Evolutionary conservation across 2,329 filamentous ascomycete genomes (phyloP).

Genomic region (Verticillium klebahnii): DNA sequence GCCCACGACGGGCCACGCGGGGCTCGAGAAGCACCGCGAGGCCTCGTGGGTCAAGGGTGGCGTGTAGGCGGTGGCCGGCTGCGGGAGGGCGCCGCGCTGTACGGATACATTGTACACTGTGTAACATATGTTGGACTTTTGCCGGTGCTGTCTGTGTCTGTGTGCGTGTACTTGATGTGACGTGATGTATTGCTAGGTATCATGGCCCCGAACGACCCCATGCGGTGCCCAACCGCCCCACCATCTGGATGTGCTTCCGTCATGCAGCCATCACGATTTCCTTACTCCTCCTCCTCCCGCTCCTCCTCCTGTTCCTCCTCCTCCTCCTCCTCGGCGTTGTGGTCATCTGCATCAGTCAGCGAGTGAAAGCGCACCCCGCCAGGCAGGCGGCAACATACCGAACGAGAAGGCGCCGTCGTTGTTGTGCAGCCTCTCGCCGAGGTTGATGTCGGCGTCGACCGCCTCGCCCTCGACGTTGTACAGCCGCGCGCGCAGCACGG

Average conservation of each 20-base stretch:
- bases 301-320: conserved; percentile 1
- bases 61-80: conserved; percentile 16
- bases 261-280: neutral
- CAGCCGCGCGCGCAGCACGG: conserved; percentile 48
- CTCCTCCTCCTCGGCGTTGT: neutral
- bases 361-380: neutral
- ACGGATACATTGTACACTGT: conserved; percentile 15
- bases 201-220: neutral
- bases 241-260: neutral
- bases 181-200: neutral
- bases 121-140: conserved; percentile 10
- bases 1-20: conserved; percentile 46
- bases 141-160: neutral
- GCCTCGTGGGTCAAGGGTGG: conserved; percentile 36
- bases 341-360: neutral
- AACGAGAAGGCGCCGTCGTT: conserved; percentile 40
- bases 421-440: conserved; percentile 51
- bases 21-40: conserved; percentile 36
- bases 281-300: neutral
- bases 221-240: too few species aligned
- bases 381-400: neutral
- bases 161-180: neutral
- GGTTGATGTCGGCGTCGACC: conserved; percentile 44
- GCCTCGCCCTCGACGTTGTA: conserved; percentile 35
- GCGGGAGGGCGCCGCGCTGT: conserved; percentile 1